Evolutionary conservation across 768 basidiomycete species (phyloP), one percentile per base, ranked within the genome.

Genomic region (Hericium alpestre): DNA sequence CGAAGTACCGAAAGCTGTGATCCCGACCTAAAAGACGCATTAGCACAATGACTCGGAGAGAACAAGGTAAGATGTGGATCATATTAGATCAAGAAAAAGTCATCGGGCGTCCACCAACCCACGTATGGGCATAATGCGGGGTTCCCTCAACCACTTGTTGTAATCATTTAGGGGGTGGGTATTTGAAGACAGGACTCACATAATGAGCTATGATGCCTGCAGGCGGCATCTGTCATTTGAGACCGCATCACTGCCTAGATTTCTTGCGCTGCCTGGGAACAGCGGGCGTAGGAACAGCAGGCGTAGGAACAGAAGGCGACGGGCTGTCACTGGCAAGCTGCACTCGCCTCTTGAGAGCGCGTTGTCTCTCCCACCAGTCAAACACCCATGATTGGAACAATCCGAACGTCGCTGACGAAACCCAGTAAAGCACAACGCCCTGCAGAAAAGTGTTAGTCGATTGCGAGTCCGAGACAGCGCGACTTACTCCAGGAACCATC

Each of bases 61-160:
- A 1, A 10, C 32, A 32, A 10, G 32, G 9, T 32, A 32, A 32
- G 32, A 32, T 32, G 32, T 32, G 32, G 6, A 32, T 91, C 89
- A 90, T 84, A 90, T 91, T 91, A 91, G 89, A 91, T 91, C 89
- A 91, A 91, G 89, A 77, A 76, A 69, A 60, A 70, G 71, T 81
- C 87, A 83, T 41, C 13, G 83, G 77, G 74, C 71, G 32, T 67
- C 77, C 84, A 49, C 58, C 69, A 63, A 71, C 68, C 59, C 49
- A 49, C 59, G 63, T 66, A 64, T 57, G 38, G 32, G 32, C 32
- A 32, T 59, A 56, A 49, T 11, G 57, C 37, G 64, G 49, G 83
- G 86, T 74, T 84, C 80, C 81, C 81, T 88, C 81, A 62, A 70
- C 80, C 87, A 86, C 84, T 77, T 77, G 27, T 78, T 87, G 56